Evolutionary conservation across 106 monocot genomes (phyloP).

Genomic region (Posidonia australis): DNA sequence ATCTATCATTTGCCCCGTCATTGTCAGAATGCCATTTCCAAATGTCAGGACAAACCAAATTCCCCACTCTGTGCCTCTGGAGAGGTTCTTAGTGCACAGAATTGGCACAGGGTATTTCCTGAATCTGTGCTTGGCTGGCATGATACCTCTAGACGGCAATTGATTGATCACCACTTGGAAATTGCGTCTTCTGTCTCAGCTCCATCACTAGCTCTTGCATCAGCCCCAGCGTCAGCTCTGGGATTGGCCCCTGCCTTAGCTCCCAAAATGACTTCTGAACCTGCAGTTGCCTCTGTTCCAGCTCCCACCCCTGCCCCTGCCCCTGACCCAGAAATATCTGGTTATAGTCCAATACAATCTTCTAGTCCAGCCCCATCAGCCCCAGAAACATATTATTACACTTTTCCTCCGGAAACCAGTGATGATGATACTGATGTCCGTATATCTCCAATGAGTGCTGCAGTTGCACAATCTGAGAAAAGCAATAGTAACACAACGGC

Average conservation of each 20-base stretch:
- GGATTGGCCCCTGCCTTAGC: background rate
- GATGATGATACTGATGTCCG: background rate
- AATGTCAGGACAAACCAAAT: too few species aligned
- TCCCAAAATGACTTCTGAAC: background rate
- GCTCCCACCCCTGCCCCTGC: background rate
- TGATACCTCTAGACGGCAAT: background rate
- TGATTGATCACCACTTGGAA: background rate
- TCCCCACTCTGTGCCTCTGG: too few species aligned
- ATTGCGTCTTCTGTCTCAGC: background rate
- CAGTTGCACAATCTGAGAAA: background rate
- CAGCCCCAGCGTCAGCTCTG: background rate
- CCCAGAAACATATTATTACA: too few species aligned
- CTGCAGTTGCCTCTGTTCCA: background rate
- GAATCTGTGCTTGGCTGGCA: background rate
- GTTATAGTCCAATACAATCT: background rate
- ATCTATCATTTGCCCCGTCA: too few species aligned
- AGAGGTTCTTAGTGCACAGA: too few species aligned
- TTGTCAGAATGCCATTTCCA: too few species aligned
- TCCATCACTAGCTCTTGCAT: background rate
- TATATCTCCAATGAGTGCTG: background rate
- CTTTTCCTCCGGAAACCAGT: background rate
- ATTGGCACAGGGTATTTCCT: too few species aligned
- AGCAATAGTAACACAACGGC: background rate
- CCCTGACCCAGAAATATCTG: background rate
- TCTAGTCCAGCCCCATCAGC: background rate